These are phyloP conservation scores for Tetracladium maxilliforme DNA, from an alignment of 2,329 filamentous ascomycete species.

Conservation along the genomic window DNA sequence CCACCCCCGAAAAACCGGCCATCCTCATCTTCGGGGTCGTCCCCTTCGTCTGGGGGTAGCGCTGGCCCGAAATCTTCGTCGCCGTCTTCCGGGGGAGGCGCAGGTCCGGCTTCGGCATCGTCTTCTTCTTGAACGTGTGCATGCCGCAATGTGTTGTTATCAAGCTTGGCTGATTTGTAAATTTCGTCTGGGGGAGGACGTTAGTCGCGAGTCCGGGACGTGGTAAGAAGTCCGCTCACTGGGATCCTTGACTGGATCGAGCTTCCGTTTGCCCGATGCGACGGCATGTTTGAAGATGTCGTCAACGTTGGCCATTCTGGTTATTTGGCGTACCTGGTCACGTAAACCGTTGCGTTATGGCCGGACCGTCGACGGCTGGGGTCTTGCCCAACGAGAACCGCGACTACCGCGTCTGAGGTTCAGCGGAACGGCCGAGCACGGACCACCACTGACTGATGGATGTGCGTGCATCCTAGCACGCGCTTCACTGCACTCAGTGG, in stretches of 20 bases:
- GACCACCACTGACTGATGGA: too few species aligned
- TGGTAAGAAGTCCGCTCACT: too few species aligned
- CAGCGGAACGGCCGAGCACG: too few species aligned
- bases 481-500: too few species aligned
- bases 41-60: constrained; percentile 37
- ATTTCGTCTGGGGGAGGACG: constrained; percentile 31
- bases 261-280: constrained; percentile 42
- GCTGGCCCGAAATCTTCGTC: constrained; percentile 37
- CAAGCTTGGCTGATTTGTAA: constrained; percentile 45
- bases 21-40: constrained; percentile 62
- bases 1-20: constrained; percentile 93
- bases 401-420: too few species aligned
- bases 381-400: too few species aligned
- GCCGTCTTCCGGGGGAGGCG: constrained; percentile 37
- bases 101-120: constrained; percentile 30
- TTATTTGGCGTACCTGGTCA: background rate
- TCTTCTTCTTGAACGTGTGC: constrained; percentile 21
- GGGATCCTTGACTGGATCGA: constrained; percentile 45
- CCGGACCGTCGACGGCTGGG: too few species aligned
- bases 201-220: constrained; percentile 10
- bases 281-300: constrained; percentile 16
- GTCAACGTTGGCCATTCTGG: constrained; percentile 12
- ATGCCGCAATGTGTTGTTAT: constrained; percentile 12
- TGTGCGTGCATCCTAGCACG: too few species aligned
- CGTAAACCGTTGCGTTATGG: background rate